Base-by-base conservation (phyloP, 2,329 filamentous ascomycete species). In the Venturia carpophila region DNA sequence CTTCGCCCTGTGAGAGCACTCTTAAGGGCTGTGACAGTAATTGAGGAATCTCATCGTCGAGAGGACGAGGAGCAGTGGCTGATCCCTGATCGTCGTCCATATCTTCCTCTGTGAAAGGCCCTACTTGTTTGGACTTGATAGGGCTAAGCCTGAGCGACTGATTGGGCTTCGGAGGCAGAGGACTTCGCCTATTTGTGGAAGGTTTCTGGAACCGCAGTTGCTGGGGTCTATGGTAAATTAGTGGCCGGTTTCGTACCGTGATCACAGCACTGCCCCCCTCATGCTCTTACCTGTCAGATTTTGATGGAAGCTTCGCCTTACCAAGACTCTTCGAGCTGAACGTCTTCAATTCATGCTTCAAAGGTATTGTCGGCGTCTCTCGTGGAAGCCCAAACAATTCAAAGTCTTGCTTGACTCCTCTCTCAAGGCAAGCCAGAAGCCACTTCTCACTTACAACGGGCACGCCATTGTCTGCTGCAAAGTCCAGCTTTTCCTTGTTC, bases 361-460 rank as follows among this genome's bases (percentile, higher is more conserved):
- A 13, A 30, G 47, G 47, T n/a, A 61, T 2, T 19, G 63, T 55
- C 24, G 49, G 56, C n/a, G 52, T 52, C 69, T 69, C 56, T 37
- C 11, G 60, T 56, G 60, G 17, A 68, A 64, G 73, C 24, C 75
- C 68, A 70, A 82, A 84, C 39, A 77, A 73, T 27, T 78, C 74
- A 62, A 81, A 82, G 13, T 80, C 71, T 65, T 82, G 77, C 69
- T 77, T 79, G 64, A 78, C 74, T 39, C 83, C 71, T 58, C 72
- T 74, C 64, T 81, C 79, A 62, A 97, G 86, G 69, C 89, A 94
- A 63, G 87, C 83, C 87, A 90, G 94, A 2, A 99, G 79, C 94
- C 94, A 99, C 27, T 88, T 84, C 21, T 85, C 84, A 9, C 83
- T 83, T 13, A 97, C 89, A n/a, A 93, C 85, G 1, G 92, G 90